Evolutionary conservation across 805 yeast genomes (phyloP).

Genomic region (Yamadazyma paraphyllophila): DNA sequence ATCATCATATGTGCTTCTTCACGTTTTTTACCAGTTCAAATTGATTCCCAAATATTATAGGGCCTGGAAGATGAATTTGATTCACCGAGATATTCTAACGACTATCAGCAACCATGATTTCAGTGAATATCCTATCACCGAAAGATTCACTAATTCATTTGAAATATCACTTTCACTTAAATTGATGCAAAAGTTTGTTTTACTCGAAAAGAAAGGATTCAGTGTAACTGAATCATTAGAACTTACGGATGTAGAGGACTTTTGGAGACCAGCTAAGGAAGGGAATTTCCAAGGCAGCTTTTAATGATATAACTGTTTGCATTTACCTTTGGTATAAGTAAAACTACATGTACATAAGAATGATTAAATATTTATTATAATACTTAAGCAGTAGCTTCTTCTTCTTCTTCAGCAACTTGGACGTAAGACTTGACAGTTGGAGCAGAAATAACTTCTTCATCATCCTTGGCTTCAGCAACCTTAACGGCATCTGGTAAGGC

Average conservation of each 20-base stretch:
- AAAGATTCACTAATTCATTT: neutral
- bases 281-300: neutral
- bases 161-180: neutral
- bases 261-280: neutral
- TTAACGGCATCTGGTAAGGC: slow-evolving; percentile 94
- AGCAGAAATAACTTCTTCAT: slow-evolving; percentile 67
- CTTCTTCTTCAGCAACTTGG: slow-evolving; percentile 30
- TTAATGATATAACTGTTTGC: too few relatives aligned
- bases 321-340: too few relatives aligned
- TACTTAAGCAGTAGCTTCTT: slow-evolving; percentile 8
- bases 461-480: slow-evolving; percentile 94
- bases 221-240: neutral
- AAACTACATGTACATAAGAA: neutral
- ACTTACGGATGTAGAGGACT: neutral
- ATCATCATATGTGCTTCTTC: neutral
- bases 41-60: slow-evolving; percentile 6
- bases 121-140: neutral
- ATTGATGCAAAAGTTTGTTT: slow-evolving; percentile 2
- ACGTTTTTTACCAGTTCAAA: neutral
- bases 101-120: neutral
- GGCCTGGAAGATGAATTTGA: slow-evolving; percentile 6
- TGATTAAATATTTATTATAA: neutral
- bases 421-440: slow-evolving; percentile 81
- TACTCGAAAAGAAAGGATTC: slow-evolving; percentile 4
- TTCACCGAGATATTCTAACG: neutral